Percentiles rank a stretch among this genome's conserved stretches.
These are phyloP conservation scores for Anthoceros angustus DNA, from an alignment of 225 moss, liverwort and hornwort species.

Conservation along the genomic window DNA sequence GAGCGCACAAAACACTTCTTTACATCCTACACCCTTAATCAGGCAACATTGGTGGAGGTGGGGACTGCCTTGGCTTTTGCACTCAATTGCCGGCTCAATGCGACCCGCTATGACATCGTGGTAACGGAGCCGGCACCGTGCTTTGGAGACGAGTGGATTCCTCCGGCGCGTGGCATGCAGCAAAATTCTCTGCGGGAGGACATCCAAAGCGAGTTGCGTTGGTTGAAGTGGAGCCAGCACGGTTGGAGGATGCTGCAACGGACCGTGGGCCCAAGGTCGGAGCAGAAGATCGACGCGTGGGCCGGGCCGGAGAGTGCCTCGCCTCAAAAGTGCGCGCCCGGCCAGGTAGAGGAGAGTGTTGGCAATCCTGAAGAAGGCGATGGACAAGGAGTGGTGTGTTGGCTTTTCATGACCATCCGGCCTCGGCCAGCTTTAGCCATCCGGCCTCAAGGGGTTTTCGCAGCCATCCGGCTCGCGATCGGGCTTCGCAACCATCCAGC, in stretches of 20 bases:
- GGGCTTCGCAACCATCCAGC: too few species aligned
- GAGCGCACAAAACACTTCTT: too few species aligned
- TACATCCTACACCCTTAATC: too few species aligned
- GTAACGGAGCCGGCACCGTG: not conserved
- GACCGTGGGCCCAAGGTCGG: not conserved
- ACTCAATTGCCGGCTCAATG: not conserved
- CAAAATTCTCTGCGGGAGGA: not conserved
- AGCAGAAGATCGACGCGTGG: not conserved
- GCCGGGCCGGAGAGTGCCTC: not conserved
- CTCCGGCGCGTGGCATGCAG: not conserved
- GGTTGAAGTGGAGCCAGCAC: not conserved
- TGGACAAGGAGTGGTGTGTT: not conserved
- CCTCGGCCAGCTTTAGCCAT: too few species aligned
- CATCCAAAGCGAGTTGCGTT: not conserved
- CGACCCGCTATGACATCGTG: not conserved
- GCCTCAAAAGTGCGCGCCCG: not conserved
- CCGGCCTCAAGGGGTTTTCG: too few species aligned
- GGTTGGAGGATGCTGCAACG: not conserved
- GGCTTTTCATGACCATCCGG: too few species aligned
- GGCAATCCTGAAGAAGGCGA: not conserved
- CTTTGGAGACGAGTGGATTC: not conserved
- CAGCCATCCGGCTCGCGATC: too few species aligned
- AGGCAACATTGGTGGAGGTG: not conserved
- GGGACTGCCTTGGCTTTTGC: not conserved
- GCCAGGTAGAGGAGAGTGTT: not conserved